A percentile compares a stretch with the other conserved stretches of the same genome.
Conservation (phyloP, 2,329 filamentous ascomycete species). For the Ascochyta lentis region DNA sequence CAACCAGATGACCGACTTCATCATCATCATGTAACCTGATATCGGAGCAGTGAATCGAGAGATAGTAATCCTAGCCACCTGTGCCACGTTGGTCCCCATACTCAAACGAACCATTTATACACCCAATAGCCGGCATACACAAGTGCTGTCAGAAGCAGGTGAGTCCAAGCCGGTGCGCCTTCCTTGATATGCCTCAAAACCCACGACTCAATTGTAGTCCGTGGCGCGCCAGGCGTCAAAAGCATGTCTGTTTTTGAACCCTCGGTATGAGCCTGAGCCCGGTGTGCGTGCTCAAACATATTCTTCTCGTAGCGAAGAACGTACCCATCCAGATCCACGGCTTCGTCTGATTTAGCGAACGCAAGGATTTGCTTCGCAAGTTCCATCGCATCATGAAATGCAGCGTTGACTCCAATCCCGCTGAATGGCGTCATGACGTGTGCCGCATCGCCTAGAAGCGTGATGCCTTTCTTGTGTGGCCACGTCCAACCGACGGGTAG, state of each 20-base stretch:
- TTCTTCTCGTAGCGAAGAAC: constrained; percentile 45
- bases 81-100: background rate
- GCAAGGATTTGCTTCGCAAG: constrained; percentile 44
- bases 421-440: constrained; percentile 50
- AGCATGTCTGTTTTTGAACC: constrained; percentile 58
- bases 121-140: constrained; percentile 28
- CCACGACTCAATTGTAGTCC: constrained; percentile 51
- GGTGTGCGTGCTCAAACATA: constrained; percentile 49
- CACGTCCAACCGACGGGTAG: constrained; percentile 50
- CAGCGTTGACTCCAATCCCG: constrained; percentile 50
- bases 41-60: no score
- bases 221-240: constrained; percentile 56
- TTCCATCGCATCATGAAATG: constrained; percentile 46
- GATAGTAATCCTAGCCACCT: no score
- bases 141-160: constrained; percentile 19
- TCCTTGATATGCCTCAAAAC: constrained; percentile 23
- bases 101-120: constrained; percentile 26
- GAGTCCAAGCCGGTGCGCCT: constrained; percentile 24
- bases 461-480: constrained; percentile 47
- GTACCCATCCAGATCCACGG: constrained; percentile 30
- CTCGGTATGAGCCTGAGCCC: constrained; percentile 47
- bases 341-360: constrained; percentile 19
- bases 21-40: no score
- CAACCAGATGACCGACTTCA: no score
- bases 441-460: constrained; percentile 52